Evolutionary conservation across 129 eudicot genomes (phyloP).

Genomic region (Arctium lappa): DNA sequence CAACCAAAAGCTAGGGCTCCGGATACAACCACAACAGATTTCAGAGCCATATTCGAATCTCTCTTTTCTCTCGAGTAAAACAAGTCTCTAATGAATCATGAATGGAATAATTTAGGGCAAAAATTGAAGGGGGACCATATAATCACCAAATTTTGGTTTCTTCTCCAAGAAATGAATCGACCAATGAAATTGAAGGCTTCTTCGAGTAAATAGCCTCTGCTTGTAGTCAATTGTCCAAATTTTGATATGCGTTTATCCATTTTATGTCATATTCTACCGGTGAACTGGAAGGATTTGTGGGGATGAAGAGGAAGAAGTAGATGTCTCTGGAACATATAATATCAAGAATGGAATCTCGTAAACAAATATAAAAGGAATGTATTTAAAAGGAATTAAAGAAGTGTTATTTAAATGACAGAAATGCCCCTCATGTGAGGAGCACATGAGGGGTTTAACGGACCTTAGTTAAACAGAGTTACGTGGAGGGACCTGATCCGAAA

Average conservation of each 20-base stretch:
- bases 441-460: too few relatives aligned
- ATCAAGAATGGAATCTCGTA: too few relatives aligned
- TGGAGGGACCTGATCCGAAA: too few relatives aligned
- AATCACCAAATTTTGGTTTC: slow-evolving; percentile 13
- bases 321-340: too few relatives aligned
- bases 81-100: not conserved
- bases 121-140: slow-evolving; percentile 12
- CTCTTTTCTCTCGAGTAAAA: not conserved
- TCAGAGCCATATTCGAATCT: slow-evolving; percentile 21
- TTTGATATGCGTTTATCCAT: not conserved
- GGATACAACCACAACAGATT: slow-evolving; percentile 36
- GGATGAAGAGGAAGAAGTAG: too few relatives aligned
- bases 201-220: slow-evolving; percentile 7
- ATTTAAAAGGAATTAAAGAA: too few relatives aligned
- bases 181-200: not conserved
- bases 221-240: not conserved
- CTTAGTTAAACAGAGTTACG: too few relatives aligned
- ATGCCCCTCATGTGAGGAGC: too few relatives aligned
- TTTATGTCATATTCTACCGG: not conserved
- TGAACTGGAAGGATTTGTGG: too few relatives aligned
- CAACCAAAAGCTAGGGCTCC: slow-evolving; percentile 84
- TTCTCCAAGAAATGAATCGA: slow-evolving; percentile 8
- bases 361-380: too few relatives aligned
- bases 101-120: not conserved
- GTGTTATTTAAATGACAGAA: too few relatives aligned